phyloP scores from a whole-genome alignment of 176 grass and related monocot species.

The Avena eriantha region DNA sequence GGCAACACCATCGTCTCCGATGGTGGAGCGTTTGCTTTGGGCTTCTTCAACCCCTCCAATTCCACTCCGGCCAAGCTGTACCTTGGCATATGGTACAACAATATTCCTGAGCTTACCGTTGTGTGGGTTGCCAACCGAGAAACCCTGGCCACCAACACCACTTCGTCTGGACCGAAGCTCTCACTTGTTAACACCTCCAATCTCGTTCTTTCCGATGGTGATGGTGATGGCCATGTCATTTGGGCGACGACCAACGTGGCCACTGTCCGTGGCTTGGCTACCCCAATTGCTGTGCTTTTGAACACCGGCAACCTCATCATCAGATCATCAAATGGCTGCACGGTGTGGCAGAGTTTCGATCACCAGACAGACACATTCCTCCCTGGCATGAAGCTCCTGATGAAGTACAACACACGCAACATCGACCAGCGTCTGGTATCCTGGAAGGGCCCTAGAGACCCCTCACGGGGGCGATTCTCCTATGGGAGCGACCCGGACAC shows the following conservation, averaged over 20 bases:
- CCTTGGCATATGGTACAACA: neutral
- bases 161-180: neutral
- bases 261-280: neutral
- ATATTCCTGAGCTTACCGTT: neutral
- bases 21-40: slow-evolving; percentile 26
- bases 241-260: neutral
- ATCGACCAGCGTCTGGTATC: neutral
- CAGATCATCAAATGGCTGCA: neutral
- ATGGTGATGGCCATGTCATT: neutral
- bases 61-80: neutral
- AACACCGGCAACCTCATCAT: slow-evolving; percentile 37
- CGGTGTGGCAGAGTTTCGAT: slow-evolving; percentile 42
- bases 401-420: neutral
- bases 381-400: slow-evolving; percentile 15
- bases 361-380: slow-evolving; percentile 9
- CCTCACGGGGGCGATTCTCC: slow-evolving; percentile 33
- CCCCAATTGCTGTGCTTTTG: slow-evolving; percentile 16
- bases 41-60: neutral
- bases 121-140: neutral
- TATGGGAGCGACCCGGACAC: neutral
- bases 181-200: neutral
- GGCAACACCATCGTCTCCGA: slow-evolving; percentile 10
- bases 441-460: slow-evolving; percentile 37
- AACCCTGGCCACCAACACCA: neutral
- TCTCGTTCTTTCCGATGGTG: neutral